Base-by-base conservation (phyloP, 148 eudicot genomes). In the Fallopia convolvulus region DNA sequence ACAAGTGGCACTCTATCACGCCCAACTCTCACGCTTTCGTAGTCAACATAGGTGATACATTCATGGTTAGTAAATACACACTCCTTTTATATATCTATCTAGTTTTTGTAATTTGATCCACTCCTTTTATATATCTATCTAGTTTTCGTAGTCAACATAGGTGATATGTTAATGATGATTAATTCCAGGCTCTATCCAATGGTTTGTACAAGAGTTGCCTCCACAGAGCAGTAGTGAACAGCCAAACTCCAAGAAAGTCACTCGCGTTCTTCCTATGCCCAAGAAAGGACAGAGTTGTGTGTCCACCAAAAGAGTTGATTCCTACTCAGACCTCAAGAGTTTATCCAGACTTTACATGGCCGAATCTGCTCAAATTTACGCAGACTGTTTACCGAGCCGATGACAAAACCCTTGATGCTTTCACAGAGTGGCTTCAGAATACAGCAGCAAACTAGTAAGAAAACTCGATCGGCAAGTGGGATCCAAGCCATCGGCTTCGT, bases 171-270 rank as follows among this genome's bases (percentile, higher is more conserved):
- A 68, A 30, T 68, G 0, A 9, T 0, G n/a, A n/a, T n/a, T n/a
- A n/a, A 32, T 70, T 70, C 33, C 77, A 91, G 95, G 95, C 95
- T 4, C 78, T 87, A 58, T 80, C 92, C 12, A 91, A 91, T 68
- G 95, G 92, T 65, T 86, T 84, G 80, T 91, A 89, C 82, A 91
- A 87, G 81, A 89, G 95, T 76, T 89, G 92, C 82, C 76, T 91
- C 75, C 95, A 91, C 75, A 82, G 95, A 81, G 95, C 95, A 10
- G 91, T 91, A 82, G 92, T 89, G 60, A 91, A 91, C 79, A 89
- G 75, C 70, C 82, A 66, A 36, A 82, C 78, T 41, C 84, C 89
- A 30, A 89, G 95, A 70, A 91, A 89, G 79, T 91, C 95, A 9
- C 83, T 91, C 15, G 91, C 91, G 44, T 91, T 89, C 76, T 89